Evolutionary conservation across 306 rosid species (phyloP), one percentile per base, ranked within the genome.

Genomic region (Acacia melanoxylon): DNA sequence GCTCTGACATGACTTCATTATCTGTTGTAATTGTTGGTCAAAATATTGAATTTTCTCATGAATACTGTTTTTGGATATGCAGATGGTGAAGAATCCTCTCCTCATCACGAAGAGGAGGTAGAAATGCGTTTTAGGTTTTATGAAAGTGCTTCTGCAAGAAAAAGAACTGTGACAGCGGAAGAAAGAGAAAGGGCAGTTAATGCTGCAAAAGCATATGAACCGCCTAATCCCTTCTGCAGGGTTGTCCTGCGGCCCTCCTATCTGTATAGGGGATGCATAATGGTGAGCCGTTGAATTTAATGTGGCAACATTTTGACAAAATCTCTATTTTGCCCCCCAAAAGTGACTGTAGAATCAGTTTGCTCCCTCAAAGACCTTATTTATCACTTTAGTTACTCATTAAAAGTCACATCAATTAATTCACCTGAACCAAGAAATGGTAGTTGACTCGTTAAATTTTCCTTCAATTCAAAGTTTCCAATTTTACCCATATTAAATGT

Each of bases 211-310:
- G 85, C 94, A 54, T 92, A 88, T 81, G 97, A 93, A 86, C 99
- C 99, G 0, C 31, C 81, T 48, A 95, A 95, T 87, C 99, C 99
- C 41, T 95, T 95, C 75, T 95, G 97, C 49, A 85, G 98, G 86
- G 99, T 95, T 33, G 99, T 95, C 79, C 83, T 95, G 79, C 96
- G 99, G 77, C 99, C 99, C 46, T 95, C 99, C 35, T 95, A 95
- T 86, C 88, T 95, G 41, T 95, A 95, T 42, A 90, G 96, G 85
- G 99, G 99, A 45, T 95, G 99, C 84, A 95, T 95, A 90, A 93
- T 95, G 99, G 99, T 95, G 89, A 87, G 95, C 72, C 27, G 15
- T 83, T 83, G 71, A 79, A 66, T 82, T 56, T 68, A 69, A 41
- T 75, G 49, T 62, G 49, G 7, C 51, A 12, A 40, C 27, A 22